Evolutionary conservation across 441 rosid genomes (phyloP).

Genomic region (Capsella rubella): DNA sequence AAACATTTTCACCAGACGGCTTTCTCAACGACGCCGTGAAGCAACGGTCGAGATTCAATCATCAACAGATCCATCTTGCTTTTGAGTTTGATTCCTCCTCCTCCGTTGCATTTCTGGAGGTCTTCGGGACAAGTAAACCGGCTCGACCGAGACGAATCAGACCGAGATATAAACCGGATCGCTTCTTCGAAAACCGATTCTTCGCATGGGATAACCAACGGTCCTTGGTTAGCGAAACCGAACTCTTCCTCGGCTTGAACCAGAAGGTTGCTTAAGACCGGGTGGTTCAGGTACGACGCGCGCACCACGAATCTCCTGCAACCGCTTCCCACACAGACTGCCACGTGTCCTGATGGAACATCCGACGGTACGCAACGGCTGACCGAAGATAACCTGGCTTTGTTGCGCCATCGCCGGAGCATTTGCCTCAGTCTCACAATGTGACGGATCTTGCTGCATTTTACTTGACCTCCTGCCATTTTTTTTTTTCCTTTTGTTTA

Average conservation of each 20-base stretch:
- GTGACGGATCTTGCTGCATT: slow-evolving; percentile 92
- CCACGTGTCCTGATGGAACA: slow-evolving; percentile 95
- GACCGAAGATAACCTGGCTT: slow-evolving; percentile 74
- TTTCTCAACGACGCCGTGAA: slow-evolving; percentile 58
- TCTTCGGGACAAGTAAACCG: slow-evolving; percentile 59
- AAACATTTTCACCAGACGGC: slow-evolving; percentile 50
- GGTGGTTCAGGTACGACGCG: slow-evolving; percentile 89
- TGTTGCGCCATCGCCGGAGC: slow-evolving; percentile 85
- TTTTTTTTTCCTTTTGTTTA: background rate
- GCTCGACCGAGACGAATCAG: slow-evolving; percentile 55
- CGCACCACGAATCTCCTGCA: slow-evolving; percentile 84
- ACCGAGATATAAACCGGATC: slow-evolving; percentile 62
- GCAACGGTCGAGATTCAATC: slow-evolving; percentile 80
- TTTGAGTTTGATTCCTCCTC: slow-evolving; percentile 50
- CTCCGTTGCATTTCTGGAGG: slow-evolving; percentile 53
- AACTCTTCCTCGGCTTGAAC: slow-evolving; percentile 87
- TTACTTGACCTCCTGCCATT: slow-evolving; percentile 65
- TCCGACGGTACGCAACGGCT: slow-evolving; percentile 67
- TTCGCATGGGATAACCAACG: slow-evolving; percentile 82
- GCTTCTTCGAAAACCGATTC: slow-evolving; percentile 85
- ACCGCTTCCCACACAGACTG: slow-evolving; percentile 71
- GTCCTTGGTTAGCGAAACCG: slow-evolving; percentile 81
- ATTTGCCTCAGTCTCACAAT: slow-evolving; percentile 87
- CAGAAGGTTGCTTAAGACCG: slow-evolving; percentile 67
- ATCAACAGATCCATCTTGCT: slow-evolving; percentile 56